Evolutionary conservation across 164 flowering plant species (phyloP).

Genomic region (Malania oleifera): DNA sequence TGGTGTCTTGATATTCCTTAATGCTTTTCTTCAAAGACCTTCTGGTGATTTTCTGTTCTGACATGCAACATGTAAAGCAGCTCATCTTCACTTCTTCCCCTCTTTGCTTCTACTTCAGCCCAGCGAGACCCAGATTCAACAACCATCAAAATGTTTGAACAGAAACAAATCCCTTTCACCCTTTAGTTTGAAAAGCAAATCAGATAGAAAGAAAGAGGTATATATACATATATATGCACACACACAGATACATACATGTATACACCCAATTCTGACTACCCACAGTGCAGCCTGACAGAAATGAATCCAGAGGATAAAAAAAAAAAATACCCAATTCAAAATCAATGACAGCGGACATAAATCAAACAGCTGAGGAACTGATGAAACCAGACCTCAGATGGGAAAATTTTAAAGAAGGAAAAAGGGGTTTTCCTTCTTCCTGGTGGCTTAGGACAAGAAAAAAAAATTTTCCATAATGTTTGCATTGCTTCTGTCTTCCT

Average conservation of each 20-base stretch:
- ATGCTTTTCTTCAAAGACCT: conserved; percentile 40
- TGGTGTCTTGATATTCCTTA: conserved; percentile 27
- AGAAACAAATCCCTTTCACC: neutral
- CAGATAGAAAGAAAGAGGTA: too few species aligned
- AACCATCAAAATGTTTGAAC: neutral
- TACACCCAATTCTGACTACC: too few species aligned
- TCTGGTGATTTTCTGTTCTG: conserved; percentile 14
- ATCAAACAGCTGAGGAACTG: conserved; percentile 10
- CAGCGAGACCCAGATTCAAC: neutral
- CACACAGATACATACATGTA: too few species aligned
- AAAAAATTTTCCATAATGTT: conserved; percentile 2
- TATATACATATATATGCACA: too few species aligned
- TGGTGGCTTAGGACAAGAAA: conserved; percentile 20
- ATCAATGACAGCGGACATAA: too few species aligned
- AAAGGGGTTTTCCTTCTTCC: neutral
- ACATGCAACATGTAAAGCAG: conserved; percentile 49
- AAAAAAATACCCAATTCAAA: too few species aligned
- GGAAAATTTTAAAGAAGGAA: conserved; percentile 1
- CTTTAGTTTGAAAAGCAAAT: too few species aligned
- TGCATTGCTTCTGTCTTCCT: conserved; percentile 3
- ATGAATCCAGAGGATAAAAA: too few species aligned
- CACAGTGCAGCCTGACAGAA: too few species aligned
- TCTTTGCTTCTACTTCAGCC: neutral
- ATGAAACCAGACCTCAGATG: conserved; percentile 16
- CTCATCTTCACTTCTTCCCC: conserved; percentile 32